Percentiles rank a stretch among this genome's conserved stretches.
These are phyloP conservation scores for Suhomyces atakaporum DNA, from an alignment of 1,139 yeast species.

Conservation along the genomic window DNA sequence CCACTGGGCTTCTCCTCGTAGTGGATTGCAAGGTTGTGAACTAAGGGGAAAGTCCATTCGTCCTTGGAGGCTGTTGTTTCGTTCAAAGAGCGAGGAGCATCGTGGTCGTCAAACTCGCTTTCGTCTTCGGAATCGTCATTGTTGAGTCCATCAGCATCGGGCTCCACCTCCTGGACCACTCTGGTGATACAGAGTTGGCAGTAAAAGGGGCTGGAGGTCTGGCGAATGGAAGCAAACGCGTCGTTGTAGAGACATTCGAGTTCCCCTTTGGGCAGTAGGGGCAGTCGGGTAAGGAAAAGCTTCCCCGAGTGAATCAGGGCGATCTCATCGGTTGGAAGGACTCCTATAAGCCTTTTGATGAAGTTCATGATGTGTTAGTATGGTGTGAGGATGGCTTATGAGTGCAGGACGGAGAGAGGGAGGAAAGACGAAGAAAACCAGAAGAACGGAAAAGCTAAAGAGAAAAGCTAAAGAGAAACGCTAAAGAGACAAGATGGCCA, in stretches of 20 bases:
- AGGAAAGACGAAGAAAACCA: too few species aligned
- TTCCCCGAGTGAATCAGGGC: constrained; percentile 79
- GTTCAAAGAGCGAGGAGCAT: constrained; percentile 26
- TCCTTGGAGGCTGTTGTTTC: constrained; percentile 49
- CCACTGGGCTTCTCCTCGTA: constrained; percentile 37
- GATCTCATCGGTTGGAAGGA: constrained; percentile 64
- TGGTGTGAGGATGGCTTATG: too few species aligned
- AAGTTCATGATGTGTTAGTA: constrained; percentile 69
- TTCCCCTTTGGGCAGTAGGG: constrained; percentile 82
- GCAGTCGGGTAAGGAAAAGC: constrained; percentile 70
- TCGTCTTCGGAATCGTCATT: constrained; percentile 59
- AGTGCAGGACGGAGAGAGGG: too few species aligned
- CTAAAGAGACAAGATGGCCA: too few species aligned
- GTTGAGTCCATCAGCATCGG: constrained; percentile 34
- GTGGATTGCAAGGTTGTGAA: constrained; percentile 57
- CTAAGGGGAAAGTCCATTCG: constrained; percentile 70
- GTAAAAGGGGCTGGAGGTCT: constrained; percentile 63
- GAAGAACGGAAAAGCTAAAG: too few species aligned
- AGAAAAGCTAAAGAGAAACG: too few species aligned
- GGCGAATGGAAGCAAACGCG: constrained; percentile 71
- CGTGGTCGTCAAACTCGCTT: constrained; percentile 49
- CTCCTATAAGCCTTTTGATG: constrained; percentile 66
- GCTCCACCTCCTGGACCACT: constrained; percentile 69
- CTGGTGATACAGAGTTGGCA: constrained; percentile 74
- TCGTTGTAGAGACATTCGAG: constrained; percentile 79